These are phyloP conservation scores for Paraconiothyrium brasiliense DNA, from an alignment of 2,329 filamentous ascomycete species.

Conservation along the genomic window DNA sequence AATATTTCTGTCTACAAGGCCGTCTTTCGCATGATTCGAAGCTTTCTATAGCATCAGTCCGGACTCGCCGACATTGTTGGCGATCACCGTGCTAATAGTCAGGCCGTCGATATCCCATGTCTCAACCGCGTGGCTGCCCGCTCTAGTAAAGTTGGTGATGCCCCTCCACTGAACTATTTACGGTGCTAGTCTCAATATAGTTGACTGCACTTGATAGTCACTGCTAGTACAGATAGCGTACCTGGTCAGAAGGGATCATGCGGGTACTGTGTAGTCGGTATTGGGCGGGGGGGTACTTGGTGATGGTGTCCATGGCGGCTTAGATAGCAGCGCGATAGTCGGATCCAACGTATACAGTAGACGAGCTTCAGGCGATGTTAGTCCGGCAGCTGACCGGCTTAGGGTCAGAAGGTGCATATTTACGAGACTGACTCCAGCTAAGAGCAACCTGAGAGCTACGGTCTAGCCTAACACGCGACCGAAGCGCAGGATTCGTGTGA, in stretches of 20 bases:
- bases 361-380: constrained; percentile 29
- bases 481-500: not conserved
- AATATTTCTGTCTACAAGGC: constrained; percentile 66
- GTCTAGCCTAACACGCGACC: not conserved
- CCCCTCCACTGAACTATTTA: constrained; percentile 63
- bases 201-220: not conserved
- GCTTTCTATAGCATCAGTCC: constrained; percentile 66
- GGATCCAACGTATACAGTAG: constrained; percentile 61
- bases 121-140: constrained; percentile 66
- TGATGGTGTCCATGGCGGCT: constrained; percentile 62
- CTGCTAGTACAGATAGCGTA: constrained; percentile 37
- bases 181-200: not conserved
- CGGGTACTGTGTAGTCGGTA: too few species aligned
- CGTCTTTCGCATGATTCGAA: constrained; percentile 59
- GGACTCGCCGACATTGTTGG: constrained; percentile 64
- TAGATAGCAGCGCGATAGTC: constrained; percentile 66
- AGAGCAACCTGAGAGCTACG: not conserved
- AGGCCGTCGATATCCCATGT: constrained; percentile 68
- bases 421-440: not conserved
- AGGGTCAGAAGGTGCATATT: not conserved
- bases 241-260: not conserved
- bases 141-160: constrained; percentile 61
- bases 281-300: constrained; percentile 5
- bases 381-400: not conserved
- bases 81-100: constrained; percentile 62